A percentile compares a stretch with the other conserved stretches of the same genome.
Conservation (phyloP, 1,139 yeast species). For the Pichia sp. region DNA sequence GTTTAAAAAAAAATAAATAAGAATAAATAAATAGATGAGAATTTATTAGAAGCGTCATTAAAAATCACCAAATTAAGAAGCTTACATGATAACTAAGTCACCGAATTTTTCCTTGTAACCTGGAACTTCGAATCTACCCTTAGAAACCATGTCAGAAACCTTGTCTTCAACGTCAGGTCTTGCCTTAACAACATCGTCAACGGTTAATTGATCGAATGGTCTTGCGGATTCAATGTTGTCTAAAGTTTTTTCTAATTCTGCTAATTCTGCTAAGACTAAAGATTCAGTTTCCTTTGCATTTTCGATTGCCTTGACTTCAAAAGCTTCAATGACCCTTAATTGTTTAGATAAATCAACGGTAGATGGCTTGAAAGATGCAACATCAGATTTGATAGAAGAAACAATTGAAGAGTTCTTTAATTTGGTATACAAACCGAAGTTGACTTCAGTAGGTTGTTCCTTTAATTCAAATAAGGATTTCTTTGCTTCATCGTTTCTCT, state of each 20-base stretch:
- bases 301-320: conserved; percentile 92
- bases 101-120: conserved; percentile 98
- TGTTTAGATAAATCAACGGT: conserved; percentile 85
- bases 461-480: conserved; percentile 65
- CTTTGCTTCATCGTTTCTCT: conserved; percentile 98
- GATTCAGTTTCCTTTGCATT: conserved; percentile 92
- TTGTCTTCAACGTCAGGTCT: conserved; percentile 97
- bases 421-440: conserved; percentile 74
- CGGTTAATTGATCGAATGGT: conserved; percentile 95
- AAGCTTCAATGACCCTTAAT: conserved; percentile 84
- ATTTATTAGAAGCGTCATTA: conserved; percentile 4
- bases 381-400: conserved; percentile 74
- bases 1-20: conserved; percentile 14
- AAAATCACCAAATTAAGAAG: conserved; percentile 2
- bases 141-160: conserved; percentile 90
- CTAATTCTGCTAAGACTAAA: conserved; percentile 79
- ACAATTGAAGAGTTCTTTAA: conserved; percentile 80
- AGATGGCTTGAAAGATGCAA: conserved; percentile 71
- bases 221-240: conserved; percentile 93
- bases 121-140: conserved; percentile 98
- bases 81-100: conserved; percentile 87
- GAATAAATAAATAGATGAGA: conserved; percentile 12
- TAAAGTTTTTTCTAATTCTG: conserved; percentile 80
- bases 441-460: conserved; percentile 69
- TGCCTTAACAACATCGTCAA: conserved; percentile 89